A percentile compares a stretch with the other conserved stretches of the same genome.
phyloP scores from a whole-genome alignment of 2,329 filamentous ascomycete species.

The Aspergillus aculeatus region DNA sequence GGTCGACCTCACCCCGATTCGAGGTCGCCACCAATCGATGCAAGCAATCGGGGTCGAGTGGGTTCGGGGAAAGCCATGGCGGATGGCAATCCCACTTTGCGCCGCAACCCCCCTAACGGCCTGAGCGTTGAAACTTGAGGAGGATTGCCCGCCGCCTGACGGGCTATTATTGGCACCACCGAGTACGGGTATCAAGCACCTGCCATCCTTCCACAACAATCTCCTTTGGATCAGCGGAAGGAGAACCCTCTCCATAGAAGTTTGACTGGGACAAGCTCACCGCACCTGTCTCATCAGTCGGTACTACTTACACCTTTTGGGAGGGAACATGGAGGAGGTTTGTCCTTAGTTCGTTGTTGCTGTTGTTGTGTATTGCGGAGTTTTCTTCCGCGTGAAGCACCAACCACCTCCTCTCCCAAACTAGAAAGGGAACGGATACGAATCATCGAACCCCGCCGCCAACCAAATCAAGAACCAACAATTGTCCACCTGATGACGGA shows the following conservation, averaged over 20 bases:
- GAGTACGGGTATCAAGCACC: not conserved
- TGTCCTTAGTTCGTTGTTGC: no score
- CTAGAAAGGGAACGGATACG: not conserved
- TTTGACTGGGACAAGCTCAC: not conserved
- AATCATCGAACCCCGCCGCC: not conserved
- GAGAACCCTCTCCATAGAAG: not conserved
- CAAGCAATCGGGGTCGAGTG: not conserved
- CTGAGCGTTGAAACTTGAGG: slow-evolving; percentile 3
- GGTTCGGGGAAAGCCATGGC: not conserved
- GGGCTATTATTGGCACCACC: not conserved
- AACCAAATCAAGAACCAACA: not conserved
- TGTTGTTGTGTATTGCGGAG: not conserved
- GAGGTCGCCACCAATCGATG: not conserved
- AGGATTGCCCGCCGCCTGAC: not conserved
- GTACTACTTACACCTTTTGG: not conserved
- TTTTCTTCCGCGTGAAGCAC: not conserved
- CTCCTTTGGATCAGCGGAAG: not conserved
- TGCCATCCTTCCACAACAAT: not conserved
- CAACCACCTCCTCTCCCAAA: not conserved
- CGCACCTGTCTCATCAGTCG: not conserved
- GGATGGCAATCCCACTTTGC: not conserved
- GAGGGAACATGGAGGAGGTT: no score
- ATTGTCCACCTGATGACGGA: not conserved
- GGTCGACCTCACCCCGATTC: not conserved
- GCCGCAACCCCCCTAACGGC: not conserved